Evolutionary conservation across 306 rosid genomes (phyloP), one percentile per base, ranked within the genome.

Genomic region (Prunus kanzakura): DNA sequence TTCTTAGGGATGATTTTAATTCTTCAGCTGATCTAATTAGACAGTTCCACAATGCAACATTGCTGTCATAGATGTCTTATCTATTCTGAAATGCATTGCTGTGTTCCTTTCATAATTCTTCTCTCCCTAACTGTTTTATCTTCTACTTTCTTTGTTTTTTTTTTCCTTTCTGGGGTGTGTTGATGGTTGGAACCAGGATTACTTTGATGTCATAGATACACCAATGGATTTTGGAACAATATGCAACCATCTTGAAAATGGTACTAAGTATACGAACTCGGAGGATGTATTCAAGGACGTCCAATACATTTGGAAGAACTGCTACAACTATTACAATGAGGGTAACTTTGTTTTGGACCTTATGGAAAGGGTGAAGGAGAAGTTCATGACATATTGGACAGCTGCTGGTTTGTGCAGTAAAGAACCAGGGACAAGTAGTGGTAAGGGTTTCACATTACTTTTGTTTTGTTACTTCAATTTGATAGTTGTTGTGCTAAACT

Each of bases 221-320:
- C 93, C 93, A 64, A 89, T 89, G 93, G 93, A 89, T 82, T 89
- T 89, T 79, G 93, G 93, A 84, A 89, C 90, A n/a, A 77, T 89
- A 71, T 84, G 90, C 84, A 84, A 69, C 80, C 79, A 84, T 75
- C 90, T 89, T 64, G 87, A 89, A 84, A 84, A 80, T 78, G 80
- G 82, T 67, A 78, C 74, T 15, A 89, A 89, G 86, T 89, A 89
- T 78, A 76, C 64, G 84, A 86, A 81, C 75, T 86, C 90, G 0
- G 89, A 82, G 80, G 89, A 82, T 77, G 93, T 86, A 22, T 89
- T 73, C 72, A 89, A 82, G 78, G 93, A 86, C 66, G 89, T 89
- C 54, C 84, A 81, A 62, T 89, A 83, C 86, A 86, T 89, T 79
- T 89, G 93, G 90, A 84, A 83, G 79, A 89, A 89, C 73, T 89